Percentiles rank a stretch among this genome's conserved stretches.
These are phyloP conservation scores for Arthroderma uncinatum DNA, from an alignment of 2,329 filamentous ascomycete species.

Conservation along the genomic window DNA sequence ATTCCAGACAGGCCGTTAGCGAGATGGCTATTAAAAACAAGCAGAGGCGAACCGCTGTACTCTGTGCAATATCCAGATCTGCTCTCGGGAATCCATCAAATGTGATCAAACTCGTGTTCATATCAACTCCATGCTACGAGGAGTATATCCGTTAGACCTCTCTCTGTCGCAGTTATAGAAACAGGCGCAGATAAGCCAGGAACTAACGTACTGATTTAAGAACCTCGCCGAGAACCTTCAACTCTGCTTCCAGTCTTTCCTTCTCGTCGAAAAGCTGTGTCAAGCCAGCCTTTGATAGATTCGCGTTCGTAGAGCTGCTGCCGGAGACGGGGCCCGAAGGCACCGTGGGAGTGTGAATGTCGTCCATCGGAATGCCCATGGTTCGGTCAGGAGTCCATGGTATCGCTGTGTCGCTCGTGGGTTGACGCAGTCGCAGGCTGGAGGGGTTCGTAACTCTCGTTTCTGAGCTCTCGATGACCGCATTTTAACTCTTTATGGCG, in stretches of 20 bases:
- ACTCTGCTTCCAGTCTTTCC: constrained; percentile 71
- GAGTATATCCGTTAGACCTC: neutral
- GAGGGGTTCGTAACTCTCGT: neutral
- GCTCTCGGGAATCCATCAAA: constrained; percentile 84
- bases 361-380: constrained; percentile 53
- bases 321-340: constrained; percentile 65
- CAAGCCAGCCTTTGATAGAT: constrained; percentile 57
- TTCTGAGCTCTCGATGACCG: neutral
- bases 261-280: constrained; percentile 74
- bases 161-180: neutral
- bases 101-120: constrained; percentile 79
- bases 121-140: constrained; percentile 76
- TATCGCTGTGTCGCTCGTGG: neutral
- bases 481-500: neutral
- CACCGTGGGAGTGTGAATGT: constrained; percentile 57
- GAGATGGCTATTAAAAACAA: neutral
- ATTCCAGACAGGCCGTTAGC: constrained; percentile 14
- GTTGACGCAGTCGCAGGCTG: neutral
- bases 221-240: constrained; percentile 71
- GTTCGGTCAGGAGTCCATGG: neutral
- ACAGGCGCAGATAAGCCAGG: neutral
- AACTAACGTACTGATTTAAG: constrained; percentile 63
- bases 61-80: constrained; percentile 91
- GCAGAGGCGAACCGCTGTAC: constrained; percentile 40
- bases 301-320: constrained; percentile 42